A percentile compares a stretch with the other conserved stretches of the same genome.
phyloP scores from a whole-genome alignment of 441 rosid species.

The Viola pubescens region DNA sequence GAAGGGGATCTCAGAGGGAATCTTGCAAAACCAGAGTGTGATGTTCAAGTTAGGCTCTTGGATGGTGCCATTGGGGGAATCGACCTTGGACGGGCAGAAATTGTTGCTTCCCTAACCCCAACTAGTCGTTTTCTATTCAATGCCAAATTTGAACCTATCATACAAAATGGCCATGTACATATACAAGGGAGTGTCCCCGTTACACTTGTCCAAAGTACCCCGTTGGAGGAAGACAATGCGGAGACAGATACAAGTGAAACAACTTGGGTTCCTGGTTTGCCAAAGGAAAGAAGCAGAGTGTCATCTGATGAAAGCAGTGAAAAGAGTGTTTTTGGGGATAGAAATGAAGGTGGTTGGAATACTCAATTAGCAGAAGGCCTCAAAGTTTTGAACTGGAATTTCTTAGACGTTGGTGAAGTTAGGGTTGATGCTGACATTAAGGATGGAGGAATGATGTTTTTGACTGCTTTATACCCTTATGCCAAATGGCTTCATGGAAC shows the following conservation, averaged over 20 bases:
- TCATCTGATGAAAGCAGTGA: slow-evolving; percentile 42
- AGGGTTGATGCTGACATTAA: slow-evolving; percentile 92
- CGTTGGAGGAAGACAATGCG: slow-evolving; percentile 66
- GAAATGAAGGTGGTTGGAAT: slow-evolving; percentile 86
- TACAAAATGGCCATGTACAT: slow-evolving; percentile 95
- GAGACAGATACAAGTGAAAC: slow-evolving; percentile 50
- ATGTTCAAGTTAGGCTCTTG: slow-evolving; percentile 91
- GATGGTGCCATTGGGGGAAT: slow-evolving; percentile 98
- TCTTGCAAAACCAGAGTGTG: slow-evolving; percentile 94
- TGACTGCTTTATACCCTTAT: slow-evolving; percentile 93
- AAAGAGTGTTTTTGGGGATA: slow-evolving; percentile 62
- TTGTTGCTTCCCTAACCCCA: slow-evolving; percentile 93
- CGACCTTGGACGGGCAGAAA: slow-evolving; percentile 96
- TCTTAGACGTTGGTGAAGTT: slow-evolving; percentile 94
- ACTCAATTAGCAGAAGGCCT: slow-evolving; percentile 85
- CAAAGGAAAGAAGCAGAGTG: slow-evolving; percentile 58
- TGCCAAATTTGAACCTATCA: slow-evolving; percentile 82
- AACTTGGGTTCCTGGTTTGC: slow-evolving; percentile 72
- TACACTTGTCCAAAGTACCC: slow-evolving; percentile 74
- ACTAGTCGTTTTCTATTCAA: slow-evolving; percentile 90
- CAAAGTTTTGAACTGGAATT: slow-evolving; percentile 79
- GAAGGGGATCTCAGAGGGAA: slow-evolving; percentile 99
- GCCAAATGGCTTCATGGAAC: slow-evolving; percentile 94
- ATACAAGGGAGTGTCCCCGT: slow-evolving; percentile 95
- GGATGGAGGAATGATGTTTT: slow-evolving; percentile 98